Percentiles rank a stretch among this genome's conserved stretches.
These are phyloP conservation scores for Macaranga tanarius DNA, from an alignment of 441 rosid genomes.

Conservation along the genomic window DNA sequence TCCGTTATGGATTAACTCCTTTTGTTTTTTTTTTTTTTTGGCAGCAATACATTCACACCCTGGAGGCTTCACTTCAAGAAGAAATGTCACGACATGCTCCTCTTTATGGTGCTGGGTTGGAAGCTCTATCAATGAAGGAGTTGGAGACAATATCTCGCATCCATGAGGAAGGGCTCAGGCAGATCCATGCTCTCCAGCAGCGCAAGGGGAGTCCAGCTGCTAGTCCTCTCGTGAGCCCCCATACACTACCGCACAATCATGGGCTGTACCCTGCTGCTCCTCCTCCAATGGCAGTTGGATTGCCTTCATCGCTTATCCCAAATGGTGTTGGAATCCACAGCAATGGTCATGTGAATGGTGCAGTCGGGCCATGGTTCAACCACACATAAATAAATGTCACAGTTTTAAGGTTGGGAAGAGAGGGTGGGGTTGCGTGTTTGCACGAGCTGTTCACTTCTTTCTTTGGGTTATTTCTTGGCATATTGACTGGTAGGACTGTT, in stretches of 20 bases:
- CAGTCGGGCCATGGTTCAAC: constrained; percentile 86
- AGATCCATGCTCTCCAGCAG: constrained; percentile 77
- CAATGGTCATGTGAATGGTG: constrained; percentile 83
- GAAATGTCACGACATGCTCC: constrained; percentile 98
- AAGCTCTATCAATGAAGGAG: constrained; percentile 86
- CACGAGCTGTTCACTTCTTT: constrained; percentile 33
- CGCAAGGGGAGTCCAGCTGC: constrained; percentile 74
- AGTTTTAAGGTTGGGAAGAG: constrained; percentile 7
- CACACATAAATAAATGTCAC: constrained; percentile 44
- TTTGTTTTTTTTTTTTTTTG: too few relatives aligned
- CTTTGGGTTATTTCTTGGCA: constrained; percentile 39
- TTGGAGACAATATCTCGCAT: constrained; percentile 82
- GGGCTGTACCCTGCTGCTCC: constrained; percentile 68
- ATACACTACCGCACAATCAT: constrained; percentile 56
- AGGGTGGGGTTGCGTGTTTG: constrained; percentile 10
- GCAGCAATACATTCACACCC: constrained; percentile 90
- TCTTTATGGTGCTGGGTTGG: constrained; percentile 91
- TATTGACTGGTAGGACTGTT: constrained; percentile 49
- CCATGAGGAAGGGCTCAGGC: constrained; percentile 96
- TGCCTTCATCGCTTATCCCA: constrained; percentile 68
- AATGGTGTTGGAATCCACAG: constrained; percentile 71
- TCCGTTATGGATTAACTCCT: not conserved
- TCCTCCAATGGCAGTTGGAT: constrained; percentile 71
- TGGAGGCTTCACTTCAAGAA: constrained; percentile 78
- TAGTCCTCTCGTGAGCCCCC: constrained; percentile 70